These are phyloP conservation scores for Auxenochlorella protothecoides DNA, from an alignment of 139 green algal species.

Conservation along the genomic window DNA sequence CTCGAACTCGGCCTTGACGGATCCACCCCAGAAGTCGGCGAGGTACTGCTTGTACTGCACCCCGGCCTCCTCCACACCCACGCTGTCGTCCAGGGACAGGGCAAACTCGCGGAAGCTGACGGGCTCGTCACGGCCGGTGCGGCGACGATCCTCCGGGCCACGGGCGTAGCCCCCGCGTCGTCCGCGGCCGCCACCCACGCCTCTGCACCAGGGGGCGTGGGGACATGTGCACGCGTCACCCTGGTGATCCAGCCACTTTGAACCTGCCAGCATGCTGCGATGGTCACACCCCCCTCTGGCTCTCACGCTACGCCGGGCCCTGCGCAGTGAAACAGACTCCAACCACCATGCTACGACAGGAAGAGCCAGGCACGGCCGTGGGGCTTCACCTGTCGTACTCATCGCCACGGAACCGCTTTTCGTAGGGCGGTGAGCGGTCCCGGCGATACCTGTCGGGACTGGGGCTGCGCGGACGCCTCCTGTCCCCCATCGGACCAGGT, in stretches of 20 bases:
- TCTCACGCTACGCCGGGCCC: too few relatives aligned
- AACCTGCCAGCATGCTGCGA: too few relatives aligned
- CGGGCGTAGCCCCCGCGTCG: conserved; percentile 1
- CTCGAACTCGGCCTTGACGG: conserved; percentile 43
- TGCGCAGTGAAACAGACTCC: too few relatives aligned
- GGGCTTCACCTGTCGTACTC: conserved; percentile 7
- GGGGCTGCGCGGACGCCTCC: too few relatives aligned
- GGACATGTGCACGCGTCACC: too few relatives aligned
- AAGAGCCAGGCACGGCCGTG: too few relatives aligned
- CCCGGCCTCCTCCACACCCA: conserved; percentile 48
- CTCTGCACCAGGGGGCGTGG: background rate
- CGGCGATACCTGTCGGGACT: too few relatives aligned
- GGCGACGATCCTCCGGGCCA: background rate
- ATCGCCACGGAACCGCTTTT: conserved; percentile 28
- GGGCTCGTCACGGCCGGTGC: conserved; percentile 7
- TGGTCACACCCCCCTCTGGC: too few relatives aligned
- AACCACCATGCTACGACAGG: too few relatives aligned
- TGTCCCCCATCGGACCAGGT: too few relatives aligned
- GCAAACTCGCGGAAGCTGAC: conserved; percentile 50
- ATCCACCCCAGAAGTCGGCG: conserved; percentile 52
- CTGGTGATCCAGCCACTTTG: too few relatives aligned
- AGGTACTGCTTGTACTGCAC: conserved; percentile 52
- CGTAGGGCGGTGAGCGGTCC: conserved; percentile 8
- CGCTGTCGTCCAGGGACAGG: conserved; percentile 37
- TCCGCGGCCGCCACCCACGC: conserved; percentile 2